Evolutionary conservation across 345 rosid genomes (phyloP), one percentile per base, ranked within the genome.

Genomic region (Populus davidiana): DNA sequence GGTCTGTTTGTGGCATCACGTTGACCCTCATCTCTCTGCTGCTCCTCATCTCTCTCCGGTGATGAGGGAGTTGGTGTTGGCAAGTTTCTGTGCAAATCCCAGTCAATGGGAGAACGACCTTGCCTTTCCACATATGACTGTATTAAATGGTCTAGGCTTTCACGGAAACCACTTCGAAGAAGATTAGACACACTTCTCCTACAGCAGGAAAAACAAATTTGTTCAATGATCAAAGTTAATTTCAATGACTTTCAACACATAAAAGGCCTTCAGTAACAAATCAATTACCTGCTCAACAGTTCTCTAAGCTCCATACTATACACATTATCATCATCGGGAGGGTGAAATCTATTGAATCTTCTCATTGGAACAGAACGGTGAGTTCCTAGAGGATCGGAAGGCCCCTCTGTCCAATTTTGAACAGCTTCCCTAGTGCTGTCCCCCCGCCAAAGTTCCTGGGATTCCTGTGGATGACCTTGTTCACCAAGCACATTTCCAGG

Each of bases 181-280:
- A 96, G 96, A 86, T 92, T 96, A 65, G 99, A 94, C 79, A 96
- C 99, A 63, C 97, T 96, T 84, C 98, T 90, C 92, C 99, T 94
- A 81, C 75, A 88, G 78, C 36, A 81, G 38, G 3, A 66, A 78
- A 62, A 77, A 49, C 29, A 50, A 68, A 74, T 64, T 35, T 39
- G 76, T 74, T 35, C 73, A 78, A 65, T 69, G 43, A 54, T 54
- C 9, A 74, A 70, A 59, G 50, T 35, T 8, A 74, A 68, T 11
- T 39, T 14, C 31, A 8, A 59, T 14, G 56, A 39, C 27, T 70
- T 49, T 17, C 43, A 52, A 75, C 36, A 76, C 10, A 21, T 10
- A 23, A 72, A 69, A 52, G 66, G 49, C 43, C 18, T 29, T 69
- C 4, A 0, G 65, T 29, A 2, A 13, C 12, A n/a, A 54, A 79